A percentile compares a stretch with the other conserved stretches of the same genome.
phyloP scores from a whole-genome alignment of 768 basidiomycete species.

The Multifurca ochricompacta region DNA sequence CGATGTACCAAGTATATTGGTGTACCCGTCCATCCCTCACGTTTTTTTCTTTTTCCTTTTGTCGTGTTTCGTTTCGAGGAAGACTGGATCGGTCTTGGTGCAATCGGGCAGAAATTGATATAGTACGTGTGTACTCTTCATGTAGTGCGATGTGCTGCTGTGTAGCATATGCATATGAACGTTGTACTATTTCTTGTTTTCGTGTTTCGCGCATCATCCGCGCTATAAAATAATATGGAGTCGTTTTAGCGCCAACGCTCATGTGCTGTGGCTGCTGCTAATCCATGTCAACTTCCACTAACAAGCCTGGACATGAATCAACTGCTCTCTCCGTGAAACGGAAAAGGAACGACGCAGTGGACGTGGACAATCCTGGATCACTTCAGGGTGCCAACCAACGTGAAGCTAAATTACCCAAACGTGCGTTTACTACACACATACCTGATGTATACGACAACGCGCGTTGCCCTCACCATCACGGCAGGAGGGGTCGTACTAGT shows the following conservation, averaged over 20 bases:
- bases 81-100: constrained; percentile 1
- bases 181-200: constrained; percentile 4
- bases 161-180: constrained; percentile 7
- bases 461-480: not conserved
- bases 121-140: constrained; percentile 1
- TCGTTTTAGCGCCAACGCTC: not conserved
- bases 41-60: too few relatives aligned
- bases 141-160: constrained; percentile 7
- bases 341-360: not conserved
- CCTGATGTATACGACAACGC: not conserved
- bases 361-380: not conserved
- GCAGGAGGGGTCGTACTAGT: not conserved
- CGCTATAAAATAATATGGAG: too few relatives aligned
- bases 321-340: constrained; percentile 4
- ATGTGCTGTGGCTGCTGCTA: not conserved
- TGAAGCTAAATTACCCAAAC: constrained; percentile 5
- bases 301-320: not conserved
- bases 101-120: constrained; percentile 3
- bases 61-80: constrained; percentile 1
- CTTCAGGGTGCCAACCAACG: not conserved
- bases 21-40: not conserved
- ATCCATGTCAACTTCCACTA: constrained; percentile 5
- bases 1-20: constrained; percentile 1
- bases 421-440: not conserved
- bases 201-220: not conserved